Percentiles rank a stretch among this genome's conserved stretches.
Evolutionary conservation across 116 monocot species (phyloP).

Genomic region (Thalassia testudinum): DNA sequence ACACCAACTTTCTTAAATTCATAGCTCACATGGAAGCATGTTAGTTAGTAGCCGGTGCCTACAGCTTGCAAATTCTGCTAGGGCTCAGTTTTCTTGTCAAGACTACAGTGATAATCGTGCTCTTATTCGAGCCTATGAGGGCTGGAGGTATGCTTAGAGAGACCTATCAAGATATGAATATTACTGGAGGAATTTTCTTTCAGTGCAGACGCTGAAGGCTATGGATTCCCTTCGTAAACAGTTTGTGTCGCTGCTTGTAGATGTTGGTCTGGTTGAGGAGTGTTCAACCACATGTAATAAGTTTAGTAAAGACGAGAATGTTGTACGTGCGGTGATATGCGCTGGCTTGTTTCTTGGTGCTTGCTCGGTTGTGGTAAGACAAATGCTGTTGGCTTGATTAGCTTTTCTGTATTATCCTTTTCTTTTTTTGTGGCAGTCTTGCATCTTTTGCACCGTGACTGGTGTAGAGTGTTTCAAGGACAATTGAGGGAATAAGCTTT

Average conservation of each 20-base stretch:
- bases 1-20: no score
- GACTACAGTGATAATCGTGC: constrained; percentile 95
- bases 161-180: constrained; percentile 79
- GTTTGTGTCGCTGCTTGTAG: constrained; percentile 67
- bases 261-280: constrained; percentile 65
- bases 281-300: constrained; percentile 32
- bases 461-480: no score
- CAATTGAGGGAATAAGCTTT: no score
- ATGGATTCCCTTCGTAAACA: constrained; percentile 86
- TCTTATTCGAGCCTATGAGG: constrained; percentile 74
- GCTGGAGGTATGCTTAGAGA: constrained; percentile 87
- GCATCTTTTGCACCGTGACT: no score
- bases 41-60: no score
- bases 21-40: no score
- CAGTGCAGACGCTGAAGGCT: constrained; percentile 75
- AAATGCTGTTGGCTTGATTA: no score
- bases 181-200: constrained; percentile 96
- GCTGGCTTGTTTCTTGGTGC: constrained; percentile 90
- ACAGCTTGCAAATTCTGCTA: constrained; percentile 93
- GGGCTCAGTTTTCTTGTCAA: constrained; percentile 75
- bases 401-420: no score
- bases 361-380: constrained; percentile 78
- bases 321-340: constrained; percentile 87
- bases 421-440: no score
- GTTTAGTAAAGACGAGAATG: constrained; percentile 73